Conservation (phyloP, 176 grass and related monocot species). For the Pontederia paniculata region DNA sequence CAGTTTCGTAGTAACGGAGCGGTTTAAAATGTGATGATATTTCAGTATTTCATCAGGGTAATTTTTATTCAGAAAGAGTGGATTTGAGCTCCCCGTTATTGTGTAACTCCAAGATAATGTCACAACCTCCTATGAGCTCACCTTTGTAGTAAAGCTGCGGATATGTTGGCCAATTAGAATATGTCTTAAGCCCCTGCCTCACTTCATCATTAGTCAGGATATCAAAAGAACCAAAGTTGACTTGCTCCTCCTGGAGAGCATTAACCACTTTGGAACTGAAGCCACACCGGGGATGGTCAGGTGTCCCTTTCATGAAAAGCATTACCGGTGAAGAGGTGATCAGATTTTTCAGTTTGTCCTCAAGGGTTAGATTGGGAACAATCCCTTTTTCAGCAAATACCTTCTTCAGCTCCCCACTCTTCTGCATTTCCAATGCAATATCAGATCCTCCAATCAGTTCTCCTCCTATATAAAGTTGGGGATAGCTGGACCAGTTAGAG, state of each 20-base stretch:
- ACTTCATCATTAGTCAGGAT: constrained; percentile 76
- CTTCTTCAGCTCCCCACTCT: constrained; percentile 81
- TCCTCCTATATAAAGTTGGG: constrained; percentile 83
- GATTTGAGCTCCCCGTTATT: constrained; percentile 58
- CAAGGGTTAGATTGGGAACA: constrained; percentile 32
- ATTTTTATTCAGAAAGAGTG: constrained; percentile 41
- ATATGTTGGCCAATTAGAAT: constrained; percentile 90
- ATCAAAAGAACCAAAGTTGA: constrained; percentile 77
- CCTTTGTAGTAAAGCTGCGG: constrained; percentile 96
- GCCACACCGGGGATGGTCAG: constrained; percentile 65
- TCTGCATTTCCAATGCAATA: constrained; percentile 86
- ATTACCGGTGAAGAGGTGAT: constrained; percentile 51
- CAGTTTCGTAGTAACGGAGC: not conserved
- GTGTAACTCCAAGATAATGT: constrained; percentile 80
- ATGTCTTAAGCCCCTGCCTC: constrained; percentile 77
- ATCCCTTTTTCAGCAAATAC: constrained; percentile 57
- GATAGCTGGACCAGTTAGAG: constrained; percentile 94
- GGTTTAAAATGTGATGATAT: not conserved
- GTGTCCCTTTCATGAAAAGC: constrained; percentile 95
- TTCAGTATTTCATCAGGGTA: not conserved
- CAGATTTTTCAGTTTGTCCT: constrained; percentile 42
- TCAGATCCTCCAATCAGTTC: constrained; percentile 94
- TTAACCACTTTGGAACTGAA: constrained; percentile 91
- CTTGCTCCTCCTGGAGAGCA: constrained; percentile 51
- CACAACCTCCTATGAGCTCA: constrained; percentile 83